Evolutionary conservation across 768 basidiomycete species (phyloP).

Genomic region (Naematelia encephala): DNA sequence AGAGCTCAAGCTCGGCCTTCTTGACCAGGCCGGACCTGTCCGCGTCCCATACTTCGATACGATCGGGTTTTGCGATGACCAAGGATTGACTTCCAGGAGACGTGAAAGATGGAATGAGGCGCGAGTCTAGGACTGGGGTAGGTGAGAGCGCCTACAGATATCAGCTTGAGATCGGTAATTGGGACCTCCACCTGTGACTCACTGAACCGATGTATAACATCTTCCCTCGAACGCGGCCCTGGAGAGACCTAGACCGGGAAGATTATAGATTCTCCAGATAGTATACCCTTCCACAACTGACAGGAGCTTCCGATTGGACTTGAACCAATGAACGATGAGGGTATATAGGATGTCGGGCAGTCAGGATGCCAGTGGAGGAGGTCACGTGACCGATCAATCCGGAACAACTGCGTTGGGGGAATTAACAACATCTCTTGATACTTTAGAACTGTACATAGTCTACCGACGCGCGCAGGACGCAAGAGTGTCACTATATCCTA

Average conservation of each 20-base stretch:
- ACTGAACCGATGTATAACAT: constrained; percentile 48
- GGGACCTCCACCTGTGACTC: constrained; percentile 4
- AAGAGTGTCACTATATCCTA: no score
- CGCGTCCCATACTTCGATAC: constrained; percentile 43
- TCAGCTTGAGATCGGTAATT: background rate
- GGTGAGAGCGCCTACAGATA: constrained; percentile 41
- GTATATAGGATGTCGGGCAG: no score
- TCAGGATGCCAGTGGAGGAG: no score
- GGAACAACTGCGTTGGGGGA: background rate
- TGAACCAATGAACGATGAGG: no score
- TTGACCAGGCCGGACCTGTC: constrained; percentile 27
- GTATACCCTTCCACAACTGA: no score
- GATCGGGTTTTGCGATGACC: constrained; percentile 44
- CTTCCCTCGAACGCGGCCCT: background rate
- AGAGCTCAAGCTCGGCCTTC: constrained; percentile 32
- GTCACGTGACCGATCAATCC: background rate
- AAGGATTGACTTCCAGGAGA: constrained; percentile 24
- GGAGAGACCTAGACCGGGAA: no score
- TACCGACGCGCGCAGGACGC: background rate
- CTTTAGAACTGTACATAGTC: background rate
- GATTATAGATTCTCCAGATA: no score
- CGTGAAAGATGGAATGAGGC: constrained; percentile 24
- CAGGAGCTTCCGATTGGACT: no score
- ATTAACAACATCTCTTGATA: background rate
- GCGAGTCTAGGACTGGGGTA: constrained; percentile 40